Conservation (phyloP, 1,284 basidiomycete species). For the Coniferiporia sulphurascens region DNA sequence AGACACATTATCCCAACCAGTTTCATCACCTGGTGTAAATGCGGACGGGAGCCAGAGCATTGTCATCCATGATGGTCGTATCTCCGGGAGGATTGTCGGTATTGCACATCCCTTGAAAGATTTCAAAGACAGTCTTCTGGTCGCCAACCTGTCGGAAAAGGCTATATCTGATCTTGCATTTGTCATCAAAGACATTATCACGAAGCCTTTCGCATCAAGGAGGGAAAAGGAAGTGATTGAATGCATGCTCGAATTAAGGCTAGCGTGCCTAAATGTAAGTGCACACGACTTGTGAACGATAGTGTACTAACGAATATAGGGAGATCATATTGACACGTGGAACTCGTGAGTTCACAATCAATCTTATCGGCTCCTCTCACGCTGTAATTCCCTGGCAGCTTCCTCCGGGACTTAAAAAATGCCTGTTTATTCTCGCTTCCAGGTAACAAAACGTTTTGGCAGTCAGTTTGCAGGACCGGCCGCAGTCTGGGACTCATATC, state of each 20-base stretch:
- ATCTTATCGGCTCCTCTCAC: not conserved
- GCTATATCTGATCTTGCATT: conserved; percentile 73
- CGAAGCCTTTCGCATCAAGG: conserved; percentile 62
- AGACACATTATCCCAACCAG: conserved; percentile 15
- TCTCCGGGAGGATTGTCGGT: conserved; percentile 64
- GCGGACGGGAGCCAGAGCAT: conserved; percentile 35
- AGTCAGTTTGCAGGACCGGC: conserved; percentile 46
- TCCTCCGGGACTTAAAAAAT: conserved; percentile 51
- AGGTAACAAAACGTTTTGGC: conserved; percentile 66
- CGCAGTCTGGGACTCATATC: conserved; percentile 57
- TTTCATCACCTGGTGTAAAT: conserved; percentile 21
- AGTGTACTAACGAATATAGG: conserved; percentile 35
- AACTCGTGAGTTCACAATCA: conserved; percentile 47
- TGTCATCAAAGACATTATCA: conserved; percentile 67
- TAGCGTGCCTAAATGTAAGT: conserved; percentile 56
- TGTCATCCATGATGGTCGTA: conserved; percentile 39
- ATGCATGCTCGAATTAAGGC: conserved; percentile 65
- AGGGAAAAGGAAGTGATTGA: conserved; percentile 66
- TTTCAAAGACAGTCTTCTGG: conserved; percentile 63
- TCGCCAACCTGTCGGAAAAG: conserved; percentile 76
- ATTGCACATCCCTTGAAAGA: conserved; percentile 68
- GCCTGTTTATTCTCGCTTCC: conserved; percentile 41
- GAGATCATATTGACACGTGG: conserved; percentile 77
- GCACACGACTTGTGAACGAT: not conserved
- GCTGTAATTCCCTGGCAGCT: conserved; percentile 25